Evolutionary conservation across 352 stramenopile species (phyloP).

Genomic region (Globisporangium lucens): DNA sequence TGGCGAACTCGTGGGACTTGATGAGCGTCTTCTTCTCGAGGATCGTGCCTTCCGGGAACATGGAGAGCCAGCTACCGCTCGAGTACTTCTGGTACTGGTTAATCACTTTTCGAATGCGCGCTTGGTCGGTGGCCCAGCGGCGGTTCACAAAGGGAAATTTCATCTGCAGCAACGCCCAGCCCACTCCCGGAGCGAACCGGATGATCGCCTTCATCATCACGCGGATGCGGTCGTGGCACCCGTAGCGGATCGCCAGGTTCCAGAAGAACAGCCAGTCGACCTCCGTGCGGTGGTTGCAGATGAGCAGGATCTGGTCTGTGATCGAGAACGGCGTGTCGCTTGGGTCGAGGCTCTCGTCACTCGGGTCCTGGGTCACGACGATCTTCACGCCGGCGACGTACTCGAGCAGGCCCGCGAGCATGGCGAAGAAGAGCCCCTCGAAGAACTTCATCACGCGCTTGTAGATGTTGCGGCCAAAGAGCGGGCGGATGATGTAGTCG

Average conservation of each 20-base stretch:
- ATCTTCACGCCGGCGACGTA: conserved; percentile 51
- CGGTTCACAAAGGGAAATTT: conserved; percentile 75
- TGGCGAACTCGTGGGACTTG: conserved; percentile 57
- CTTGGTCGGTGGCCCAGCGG: conserved; percentile 64
- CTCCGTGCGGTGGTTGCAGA: conserved; percentile 80
- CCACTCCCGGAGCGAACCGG: conserved; percentile 51
- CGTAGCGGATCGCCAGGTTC: conserved; percentile 62
- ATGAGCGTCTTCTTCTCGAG: conserved; percentile 67
- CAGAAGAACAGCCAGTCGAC: conserved; percentile 86
- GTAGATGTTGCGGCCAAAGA: conserved; percentile 23
- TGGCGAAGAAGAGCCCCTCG: conserved; percentile 56
- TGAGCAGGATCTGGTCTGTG: conserved; percentile 51
- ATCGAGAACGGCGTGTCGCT: conserved; percentile 30
- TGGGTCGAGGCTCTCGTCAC: conserved; percentile 24
- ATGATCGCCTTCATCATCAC: conserved; percentile 81
- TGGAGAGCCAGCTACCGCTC: conserved; percentile 56
- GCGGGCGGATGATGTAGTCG: conserved; percentile 38
- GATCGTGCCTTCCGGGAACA: conserved; percentile 79
- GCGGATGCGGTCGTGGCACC: conserved; percentile 65
- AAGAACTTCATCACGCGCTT: conserved; percentile 33
- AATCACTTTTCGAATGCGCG: conserved; percentile 43
- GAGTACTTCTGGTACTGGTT: conserved; percentile 46
- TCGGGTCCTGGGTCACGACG: conserved; percentile 49
- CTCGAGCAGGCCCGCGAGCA: conserved; percentile 60
- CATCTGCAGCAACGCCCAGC: conserved; percentile 67